Base-by-base conservation (phyloP, 2,329 filamentous ascomycete species). In the Kalaharituber pfeilii region DNA sequence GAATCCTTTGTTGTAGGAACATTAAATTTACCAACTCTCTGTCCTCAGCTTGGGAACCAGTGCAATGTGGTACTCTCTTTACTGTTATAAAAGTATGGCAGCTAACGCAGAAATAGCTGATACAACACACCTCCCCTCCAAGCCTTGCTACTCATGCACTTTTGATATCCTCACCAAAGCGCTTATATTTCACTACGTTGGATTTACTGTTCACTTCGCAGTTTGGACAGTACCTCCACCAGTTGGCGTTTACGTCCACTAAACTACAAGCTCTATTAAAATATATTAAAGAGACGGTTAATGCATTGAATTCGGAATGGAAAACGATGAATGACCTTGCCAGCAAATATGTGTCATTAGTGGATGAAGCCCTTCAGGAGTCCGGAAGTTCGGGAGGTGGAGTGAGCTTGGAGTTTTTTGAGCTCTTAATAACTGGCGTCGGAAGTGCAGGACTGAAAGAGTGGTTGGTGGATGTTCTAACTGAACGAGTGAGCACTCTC, bases 171-270 rank as follows among this genome's bases (percentile, higher is more conserved):
- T 51, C 59, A 11, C 56, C 56, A 3, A 58, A 61, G 13, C 51
- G 53, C 9, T 56, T 82, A 8, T 75, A 78, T 56, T 69, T 89
- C n/a, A 71, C 88, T 0, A 84, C 84, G 1, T 77, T 94, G 66
- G 85, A 93, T 62, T 72, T 94, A n/a, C 79, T 81, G 0, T 93
- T 94, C 64, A 78, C 94, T 49, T 80, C 81, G 2, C 81, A 81
- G 13, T 82, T 81, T 2, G 84, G 84, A 2, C 78, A 87, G 54
- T 85, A 93, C 64, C 71, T 96, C 1, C 85, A 88, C 26, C 74
- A 94, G 3, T 73, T 96, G 11, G 83, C 88, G 0, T 86, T 83
- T 15, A 94, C 93, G 63, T 82, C 86, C 3, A 93, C 88, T 0
- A 84, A 86, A 44, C 69, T 96, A 15, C 86, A 94, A 63, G 94